Percentiles rank a stretch among this genome's conserved stretches.
phyloP scores from a whole-genome alignment of 2,329 filamentous ascomycete species.

The Zasmidium angulare region DNA sequence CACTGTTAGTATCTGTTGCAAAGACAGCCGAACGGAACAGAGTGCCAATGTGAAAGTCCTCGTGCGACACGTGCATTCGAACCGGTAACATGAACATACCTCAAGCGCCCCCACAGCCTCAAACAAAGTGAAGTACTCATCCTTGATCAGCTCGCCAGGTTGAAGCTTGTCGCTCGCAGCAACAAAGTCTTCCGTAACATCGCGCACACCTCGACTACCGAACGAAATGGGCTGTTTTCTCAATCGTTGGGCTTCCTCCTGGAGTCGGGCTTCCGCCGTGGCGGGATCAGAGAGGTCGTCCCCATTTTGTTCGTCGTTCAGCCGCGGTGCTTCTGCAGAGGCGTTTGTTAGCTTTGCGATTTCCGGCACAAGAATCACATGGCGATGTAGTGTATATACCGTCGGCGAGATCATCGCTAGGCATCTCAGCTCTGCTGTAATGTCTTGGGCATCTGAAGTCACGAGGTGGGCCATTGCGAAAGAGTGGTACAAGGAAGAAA shows the following conservation, averaged over 20 bases:
- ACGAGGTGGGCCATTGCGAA: background rate
- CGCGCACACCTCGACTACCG: constrained; percentile 18
- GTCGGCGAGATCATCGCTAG: constrained; percentile 19
- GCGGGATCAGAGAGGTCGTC: constrained; percentile 3
- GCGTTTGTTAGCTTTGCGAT: background rate
- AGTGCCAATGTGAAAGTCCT: too few species aligned
- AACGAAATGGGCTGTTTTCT: constrained; percentile 7
- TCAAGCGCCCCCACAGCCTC: constrained; percentile 88
- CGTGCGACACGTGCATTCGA: too few species aligned
- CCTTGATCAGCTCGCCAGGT: constrained; percentile 84
- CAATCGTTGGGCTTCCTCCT: constrained; percentile 27
- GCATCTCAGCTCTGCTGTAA: constrained; percentile 16
- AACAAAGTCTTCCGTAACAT: constrained; percentile 38
- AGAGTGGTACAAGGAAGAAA: background rate
- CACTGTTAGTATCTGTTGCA: background rate
- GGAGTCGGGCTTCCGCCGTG: constrained; percentile 17
- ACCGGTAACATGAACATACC: constrained; percentile 36
- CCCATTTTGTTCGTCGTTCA: constrained; percentile 1
- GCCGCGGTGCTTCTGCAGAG: constrained; percentile 2
- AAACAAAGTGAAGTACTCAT: constrained; percentile 90
- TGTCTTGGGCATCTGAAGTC: constrained; percentile 1
- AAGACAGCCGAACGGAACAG: background rate
- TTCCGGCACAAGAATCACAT: background rate
- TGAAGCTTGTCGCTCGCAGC: constrained; percentile 51
- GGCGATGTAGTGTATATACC: constrained; percentile 7